phyloP scores from a whole-genome alignment of 257 asterid species.

The Nicotiana tomentosiformis region DNA sequence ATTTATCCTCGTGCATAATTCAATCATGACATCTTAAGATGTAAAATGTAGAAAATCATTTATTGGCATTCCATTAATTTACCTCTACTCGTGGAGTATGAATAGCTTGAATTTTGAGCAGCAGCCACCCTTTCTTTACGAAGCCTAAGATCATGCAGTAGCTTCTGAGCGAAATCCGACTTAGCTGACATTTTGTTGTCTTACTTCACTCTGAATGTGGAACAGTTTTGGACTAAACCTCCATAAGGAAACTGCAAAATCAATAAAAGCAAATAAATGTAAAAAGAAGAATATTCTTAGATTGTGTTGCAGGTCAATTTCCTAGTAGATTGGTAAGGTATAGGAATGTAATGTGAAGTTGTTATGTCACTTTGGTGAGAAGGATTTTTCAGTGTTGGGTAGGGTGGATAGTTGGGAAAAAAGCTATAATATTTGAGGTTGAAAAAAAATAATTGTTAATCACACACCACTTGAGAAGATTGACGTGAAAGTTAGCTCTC shows the following conservation, averaged over 20 bases:
- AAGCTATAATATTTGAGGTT: conserved; percentile 7
- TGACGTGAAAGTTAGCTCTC: conserved; percentile 33
- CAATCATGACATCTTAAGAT: not conserved
- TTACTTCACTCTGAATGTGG: not conserved
- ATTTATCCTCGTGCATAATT: not conserved
- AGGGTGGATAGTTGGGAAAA: conserved; percentile 15
- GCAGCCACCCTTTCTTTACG: conserved; percentile 67
- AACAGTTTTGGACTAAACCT: not conserved
- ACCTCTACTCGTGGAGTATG: conserved; percentile 56
- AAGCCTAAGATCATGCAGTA: conserved; percentile 68
- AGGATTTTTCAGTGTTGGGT: conserved; percentile 29
- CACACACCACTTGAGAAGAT: conserved; percentile 19
- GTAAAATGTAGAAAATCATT: not conserved
- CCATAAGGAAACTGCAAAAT: not conserved
- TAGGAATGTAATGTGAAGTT: conserved; percentile 15
- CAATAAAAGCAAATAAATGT: conserved; percentile 8
- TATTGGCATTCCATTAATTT: not conserved
- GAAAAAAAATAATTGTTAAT: not conserved
- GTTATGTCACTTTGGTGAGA: conserved; percentile 24
- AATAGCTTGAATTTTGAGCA: conserved; percentile 35
- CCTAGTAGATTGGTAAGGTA: conserved; percentile 11
- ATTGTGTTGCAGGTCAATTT: conserved; percentile 20
- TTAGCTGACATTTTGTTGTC: conserved; percentile 38
- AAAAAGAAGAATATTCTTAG: conserved; percentile 28
- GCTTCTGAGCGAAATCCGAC: conserved; percentile 83